Evolutionary conservation across 2,329 filamentous ascomycete species (phyloP), one percentile per base, ranked within the genome.

Genomic region (Diplodia sapinea): DNA sequence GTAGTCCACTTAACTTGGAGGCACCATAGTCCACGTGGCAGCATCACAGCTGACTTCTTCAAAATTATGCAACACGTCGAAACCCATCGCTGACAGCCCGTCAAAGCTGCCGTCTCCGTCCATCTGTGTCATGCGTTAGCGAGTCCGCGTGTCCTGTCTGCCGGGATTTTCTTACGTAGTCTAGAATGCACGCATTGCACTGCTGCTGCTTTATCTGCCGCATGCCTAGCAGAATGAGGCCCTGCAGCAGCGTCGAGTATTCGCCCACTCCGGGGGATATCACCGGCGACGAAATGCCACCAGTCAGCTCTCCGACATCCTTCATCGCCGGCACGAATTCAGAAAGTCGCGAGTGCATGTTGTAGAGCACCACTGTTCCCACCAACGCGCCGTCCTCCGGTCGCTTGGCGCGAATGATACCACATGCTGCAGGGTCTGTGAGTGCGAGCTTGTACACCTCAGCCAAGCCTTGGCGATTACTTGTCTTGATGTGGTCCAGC

Each of bases 131-230:
- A 29, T 63, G 47, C 20, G 43, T 65, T 43, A 4, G 20, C 62
- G 47, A 51, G 31, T 68, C 72, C 76, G 70, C 75, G 81, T 71
- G 78, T 74, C 70, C 66, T 66, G 66, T 55, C 26, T 23, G n/a
- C 54, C 68, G 68, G 13, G 43, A 51, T 26, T 26, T 26, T 26
- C 89, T 83, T 81, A 95, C 92, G 87, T 91, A 94, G 77, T 93
- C 92, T 68, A 96, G 79, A 56, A 96, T 82, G 64, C 90, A 91
- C 68, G 88, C 88, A 70, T 86, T 86, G 63, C 90, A 89, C 69
- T 91, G 91, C 75, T 94, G 87, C 72, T 87, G 87, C 78, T 94
- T 94, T 77, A 93, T 91, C 79, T 95, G 92, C 68, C 91, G 87
- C 73, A 95, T 88, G 0, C 91, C 92, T 80, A 96, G 87, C 69